Conservation (phyloP, 352 stramenopile genomes). For the Phytophthora tubulina region DNA sequence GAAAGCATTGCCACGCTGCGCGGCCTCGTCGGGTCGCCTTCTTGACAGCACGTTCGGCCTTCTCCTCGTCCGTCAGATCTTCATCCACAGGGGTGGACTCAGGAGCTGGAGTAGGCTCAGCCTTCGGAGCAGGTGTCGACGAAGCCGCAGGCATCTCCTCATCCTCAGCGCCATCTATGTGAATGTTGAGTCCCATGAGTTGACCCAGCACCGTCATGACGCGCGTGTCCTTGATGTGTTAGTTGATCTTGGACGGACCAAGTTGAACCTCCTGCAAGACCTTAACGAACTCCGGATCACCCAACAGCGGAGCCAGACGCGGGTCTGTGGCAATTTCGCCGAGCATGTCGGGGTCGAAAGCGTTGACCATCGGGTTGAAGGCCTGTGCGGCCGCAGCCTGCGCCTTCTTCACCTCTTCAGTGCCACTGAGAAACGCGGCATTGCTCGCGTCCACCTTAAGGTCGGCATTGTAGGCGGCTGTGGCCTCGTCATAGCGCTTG, state of each 20-base stretch:
- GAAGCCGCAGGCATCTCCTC: slow-evolving; percentile 58
- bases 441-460: slow-evolving; percentile 94
- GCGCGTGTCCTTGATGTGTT: slow-evolving; percentile 83
- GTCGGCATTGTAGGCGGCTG: slow-evolving; percentile 85
- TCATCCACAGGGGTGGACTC: slow-evolving; percentile 86
- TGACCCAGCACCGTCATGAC: slow-evolving; percentile 90
- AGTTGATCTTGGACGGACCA: slow-evolving; percentile 81
- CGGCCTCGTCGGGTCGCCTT: slow-evolving; percentile 90
- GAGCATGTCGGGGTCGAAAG: slow-evolving; percentile 97
- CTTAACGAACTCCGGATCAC: slow-evolving; percentile 93
- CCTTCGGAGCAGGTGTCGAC: slow-evolving; percentile 35
- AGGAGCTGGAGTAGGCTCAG: slow-evolving; percentile 39
- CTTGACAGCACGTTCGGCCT: slow-evolving; percentile 60
- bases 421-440: slow-evolving; percentile 91
- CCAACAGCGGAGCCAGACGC: slow-evolving; percentile 87
- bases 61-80: slow-evolving; percentile 89
- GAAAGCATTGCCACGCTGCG: slow-evolving; percentile 96
- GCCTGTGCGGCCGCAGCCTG: slow-evolving; percentile 48
- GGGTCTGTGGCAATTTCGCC: slow-evolving; percentile 92
- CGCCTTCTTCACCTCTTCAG: slow-evolving; percentile 95
- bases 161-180: slow-evolving; percentile 61
- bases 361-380: slow-evolving; percentile 90
- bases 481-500: slow-evolving; percentile 84
- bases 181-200: slow-evolving; percentile 86
- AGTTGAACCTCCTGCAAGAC: slow-evolving; percentile 81